Evolutionary conservation across 2,329 filamentous ascomycete species (phyloP).

Genomic region (Tolypocladium album): DNA sequence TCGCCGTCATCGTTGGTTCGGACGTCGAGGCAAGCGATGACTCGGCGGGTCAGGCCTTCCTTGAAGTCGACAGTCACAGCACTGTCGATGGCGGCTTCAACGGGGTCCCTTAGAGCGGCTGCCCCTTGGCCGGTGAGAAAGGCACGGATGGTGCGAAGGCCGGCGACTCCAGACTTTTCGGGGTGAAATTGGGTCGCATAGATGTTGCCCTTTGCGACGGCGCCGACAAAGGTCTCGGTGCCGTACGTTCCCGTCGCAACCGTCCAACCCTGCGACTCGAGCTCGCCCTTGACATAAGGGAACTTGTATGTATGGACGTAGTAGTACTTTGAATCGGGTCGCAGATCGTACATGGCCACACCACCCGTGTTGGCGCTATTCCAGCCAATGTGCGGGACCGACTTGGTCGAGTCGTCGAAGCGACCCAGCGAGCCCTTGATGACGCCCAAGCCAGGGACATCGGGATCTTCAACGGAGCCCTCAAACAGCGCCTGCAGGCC

Average conservation of each 20-base stretch:
- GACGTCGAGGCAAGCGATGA: slow-evolving; percentile 95
- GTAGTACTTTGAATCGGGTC: slow-evolving; percentile 86
- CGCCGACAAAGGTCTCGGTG: slow-evolving; percentile 81
- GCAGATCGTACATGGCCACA: slow-evolving; percentile 61
- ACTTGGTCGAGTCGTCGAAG: slow-evolving; percentile 69
- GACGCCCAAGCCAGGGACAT: slow-evolving; percentile 62
- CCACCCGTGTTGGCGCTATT: slow-evolving; percentile 67
- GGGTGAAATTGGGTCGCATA: slow-evolving; percentile 95
- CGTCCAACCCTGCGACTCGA: slow-evolving; percentile 78
- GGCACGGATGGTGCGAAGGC: slow-evolving; percentile 70
- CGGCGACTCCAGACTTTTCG: slow-evolving; percentile 89
- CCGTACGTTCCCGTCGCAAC: slow-evolving; percentile 89
- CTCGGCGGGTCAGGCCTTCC: slow-evolving; percentile 77
- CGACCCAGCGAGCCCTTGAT: slow-evolving; percentile 61
- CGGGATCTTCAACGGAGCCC: slow-evolving; percentile 68
- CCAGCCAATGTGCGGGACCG: slow-evolving; percentile 99
- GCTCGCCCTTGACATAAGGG: slow-evolving; percentile 59
- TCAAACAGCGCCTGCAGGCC: slow-evolving; percentile 85
- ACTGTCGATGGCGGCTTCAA: slow-evolving; percentile 6
- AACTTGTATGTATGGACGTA: slow-evolving; percentile 94
- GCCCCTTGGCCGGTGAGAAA: slow-evolving; percentile 68
- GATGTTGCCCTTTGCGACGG: slow-evolving; percentile 74
- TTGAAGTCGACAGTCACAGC: slow-evolving; percentile 11
- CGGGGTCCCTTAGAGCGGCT: slow-evolving; percentile 29
- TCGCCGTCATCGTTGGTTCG: slow-evolving; percentile 90